Percentiles rank a stretch among this genome's conserved stretches.
Evolutionary conservation across 75 land plant species (phyloP).

Genomic region (Sequoia sempervirens): DNA sequence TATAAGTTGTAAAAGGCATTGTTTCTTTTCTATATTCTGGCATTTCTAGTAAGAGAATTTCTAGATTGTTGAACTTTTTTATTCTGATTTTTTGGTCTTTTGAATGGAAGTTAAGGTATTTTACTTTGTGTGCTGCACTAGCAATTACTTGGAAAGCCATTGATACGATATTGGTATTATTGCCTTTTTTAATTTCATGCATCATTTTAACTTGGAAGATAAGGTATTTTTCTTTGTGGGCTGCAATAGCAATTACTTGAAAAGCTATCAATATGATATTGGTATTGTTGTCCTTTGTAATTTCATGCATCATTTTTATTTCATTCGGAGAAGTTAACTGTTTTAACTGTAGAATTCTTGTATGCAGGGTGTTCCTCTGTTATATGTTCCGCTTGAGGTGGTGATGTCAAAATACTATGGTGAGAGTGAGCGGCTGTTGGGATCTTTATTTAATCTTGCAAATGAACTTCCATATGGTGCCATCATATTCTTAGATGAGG

Average conservation of each 20-base stretch:
- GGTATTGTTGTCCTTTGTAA: background rate
- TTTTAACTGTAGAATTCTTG: background rate
- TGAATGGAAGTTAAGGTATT: background rate
- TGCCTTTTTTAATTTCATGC: background rate
- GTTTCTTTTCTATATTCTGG: background rate
- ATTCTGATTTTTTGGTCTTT: background rate
- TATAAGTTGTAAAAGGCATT: background rate
- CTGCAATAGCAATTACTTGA: background rate
- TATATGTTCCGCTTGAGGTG: constrained; percentile 92
- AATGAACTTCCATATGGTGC: constrained; percentile 89
- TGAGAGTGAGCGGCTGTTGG: constrained; percentile 90
- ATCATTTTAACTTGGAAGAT: background rate
- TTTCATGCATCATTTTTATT: background rate
- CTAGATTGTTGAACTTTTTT: background rate
- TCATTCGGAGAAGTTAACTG: background rate
- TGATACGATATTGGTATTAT: background rate
- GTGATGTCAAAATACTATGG: constrained; percentile 98
- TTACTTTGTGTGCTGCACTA: background rate
- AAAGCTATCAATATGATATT: background rate
- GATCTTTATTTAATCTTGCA: constrained; percentile 78
- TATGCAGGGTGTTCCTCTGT: constrained; percentile 83
- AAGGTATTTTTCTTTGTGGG: background rate
- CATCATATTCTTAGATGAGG: constrained; percentile 95
- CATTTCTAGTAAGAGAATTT: background rate
- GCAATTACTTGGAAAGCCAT: background rate